phyloP scores from a whole-genome alignment of 345 rosid species.

The Eucalyptus polybractea region DNA sequence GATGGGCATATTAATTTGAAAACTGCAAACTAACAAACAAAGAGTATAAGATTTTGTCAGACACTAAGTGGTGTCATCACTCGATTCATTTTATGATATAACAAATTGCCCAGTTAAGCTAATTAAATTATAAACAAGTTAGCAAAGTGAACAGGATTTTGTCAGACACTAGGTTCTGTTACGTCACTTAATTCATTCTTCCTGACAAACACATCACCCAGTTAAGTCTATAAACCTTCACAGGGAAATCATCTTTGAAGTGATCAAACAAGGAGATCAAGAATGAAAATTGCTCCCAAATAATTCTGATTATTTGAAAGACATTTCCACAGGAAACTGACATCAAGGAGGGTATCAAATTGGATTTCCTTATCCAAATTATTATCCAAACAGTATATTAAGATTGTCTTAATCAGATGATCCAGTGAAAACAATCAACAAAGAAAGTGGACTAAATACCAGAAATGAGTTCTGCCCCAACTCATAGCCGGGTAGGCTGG shows the following conservation, averaged over 20 bases:
- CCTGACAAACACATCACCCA: background rate
- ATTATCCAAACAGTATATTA: background rate
- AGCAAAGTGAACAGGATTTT: background rate
- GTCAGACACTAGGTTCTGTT: background rate
- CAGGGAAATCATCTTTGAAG: background rate
- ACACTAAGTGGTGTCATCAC: background rate
- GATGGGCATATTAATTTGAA: background rate
- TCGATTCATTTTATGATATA: background rate
- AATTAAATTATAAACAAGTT: background rate
- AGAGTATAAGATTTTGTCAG: background rate
- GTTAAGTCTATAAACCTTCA: background rate
- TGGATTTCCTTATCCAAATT: background rate
- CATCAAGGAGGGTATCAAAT: background rate
- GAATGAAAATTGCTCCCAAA: background rate
- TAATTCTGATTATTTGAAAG: background rate
- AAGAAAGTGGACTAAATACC: conserved; percentile 22
- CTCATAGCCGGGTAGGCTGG: conserved; percentile 69
- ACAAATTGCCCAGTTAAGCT: background rate
- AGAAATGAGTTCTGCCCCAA: conserved; percentile 93
- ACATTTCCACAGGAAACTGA: background rate
- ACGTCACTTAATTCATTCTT: background rate
- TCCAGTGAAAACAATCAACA: background rate
- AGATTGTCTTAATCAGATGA: background rate
- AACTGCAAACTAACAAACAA: background rate
- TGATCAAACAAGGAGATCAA: background rate